A percentile compares a stretch with the other conserved stretches of the same genome.
Evolutionary conservation across 2,329 filamentous ascomycete species (phyloP).

Genomic region (Colletotrichum theobromicola): DNA sequence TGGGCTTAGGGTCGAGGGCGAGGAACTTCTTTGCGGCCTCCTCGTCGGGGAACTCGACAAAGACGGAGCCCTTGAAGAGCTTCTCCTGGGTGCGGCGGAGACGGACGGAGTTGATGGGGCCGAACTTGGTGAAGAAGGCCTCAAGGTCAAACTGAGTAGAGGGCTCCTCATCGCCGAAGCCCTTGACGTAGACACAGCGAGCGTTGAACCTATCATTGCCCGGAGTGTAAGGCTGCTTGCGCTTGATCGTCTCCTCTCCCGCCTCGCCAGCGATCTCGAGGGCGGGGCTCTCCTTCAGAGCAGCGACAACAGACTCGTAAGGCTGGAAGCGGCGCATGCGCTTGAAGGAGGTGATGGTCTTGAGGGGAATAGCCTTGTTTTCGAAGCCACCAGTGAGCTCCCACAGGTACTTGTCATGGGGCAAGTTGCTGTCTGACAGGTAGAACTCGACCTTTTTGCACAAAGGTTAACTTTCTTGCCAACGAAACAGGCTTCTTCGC

Average conservation of each 20-base stretch:
- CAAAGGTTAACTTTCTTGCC: not conserved
- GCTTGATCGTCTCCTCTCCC: conserved; percentile 73
- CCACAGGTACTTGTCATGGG: conserved; percentile 87
- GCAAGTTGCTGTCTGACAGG: conserved; percentile 90
- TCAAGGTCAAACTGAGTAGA: conserved; percentile 94
- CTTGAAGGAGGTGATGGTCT: conserved; percentile 84
- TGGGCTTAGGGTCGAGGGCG: conserved; percentile 77
- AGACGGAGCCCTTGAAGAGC: conserved; percentile 94
- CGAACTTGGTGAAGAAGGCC: conserved; percentile 84
- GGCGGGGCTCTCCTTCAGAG: conserved; percentile 77
- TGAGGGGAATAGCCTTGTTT: conserved; percentile 82
- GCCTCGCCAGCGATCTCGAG: conserved; percentile 78
- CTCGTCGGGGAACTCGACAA: conserved; percentile 87
- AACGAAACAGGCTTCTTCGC: not conserved
- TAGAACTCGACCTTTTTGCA: conserved; percentile 84
- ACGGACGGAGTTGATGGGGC: conserved; percentile 80
- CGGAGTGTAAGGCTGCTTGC: conserved; percentile 72
- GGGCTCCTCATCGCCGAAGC: conserved; percentile 84
- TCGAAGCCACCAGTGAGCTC: conserved; percentile 75
- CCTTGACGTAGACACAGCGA: conserved; percentile 89
- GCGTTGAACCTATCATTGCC: conserved; percentile 71
- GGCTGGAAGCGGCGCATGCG: conserved; percentile 96
- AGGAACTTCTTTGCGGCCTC: conserved; percentile 84
- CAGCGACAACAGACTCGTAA: conserved; percentile 81
- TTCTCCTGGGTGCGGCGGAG: conserved; percentile 78